These are phyloP conservation scores for Volvox reticuliferus DNA, from an alignment of 139 green algal species.

Conservation along the genomic window DNA sequence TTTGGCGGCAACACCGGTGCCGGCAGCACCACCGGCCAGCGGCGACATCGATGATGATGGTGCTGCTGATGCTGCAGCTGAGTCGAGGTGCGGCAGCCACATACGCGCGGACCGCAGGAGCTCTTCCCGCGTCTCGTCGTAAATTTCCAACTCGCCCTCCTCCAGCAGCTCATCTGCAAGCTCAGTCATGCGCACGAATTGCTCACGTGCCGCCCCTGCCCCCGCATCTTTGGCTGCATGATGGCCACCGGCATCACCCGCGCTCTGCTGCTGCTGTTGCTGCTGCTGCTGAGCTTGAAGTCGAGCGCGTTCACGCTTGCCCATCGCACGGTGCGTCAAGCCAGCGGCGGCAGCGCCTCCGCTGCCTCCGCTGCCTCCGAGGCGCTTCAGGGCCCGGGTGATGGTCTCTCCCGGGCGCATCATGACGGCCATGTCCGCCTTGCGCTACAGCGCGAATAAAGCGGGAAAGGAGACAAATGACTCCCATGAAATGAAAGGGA, in stretches of 20 bases:
- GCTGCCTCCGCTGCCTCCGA: conserved; percentile 56
- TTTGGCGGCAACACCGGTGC: neutral
- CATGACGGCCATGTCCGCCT: conserved; percentile 64
- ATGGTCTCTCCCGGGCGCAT: conserved; percentile 78
- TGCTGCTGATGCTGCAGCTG: neutral
- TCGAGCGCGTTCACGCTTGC: conserved; percentile 62
- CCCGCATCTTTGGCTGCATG: neutral
- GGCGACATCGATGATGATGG: neutral
- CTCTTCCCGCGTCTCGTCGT: conserved; percentile 47
- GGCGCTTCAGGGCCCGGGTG: conserved; percentile 69
- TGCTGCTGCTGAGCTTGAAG: conserved; percentile 49
- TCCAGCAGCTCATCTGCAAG: conserved; percentile 61
- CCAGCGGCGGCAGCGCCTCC: neutral
- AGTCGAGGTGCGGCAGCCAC: conserved; percentile 52
- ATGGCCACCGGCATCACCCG: neutral
- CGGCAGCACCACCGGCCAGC: neutral
- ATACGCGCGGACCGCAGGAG: conserved; percentile 64
- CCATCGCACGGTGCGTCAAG: conserved; percentile 49
- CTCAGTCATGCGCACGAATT: conserved; percentile 58
- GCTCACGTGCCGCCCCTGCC: neutral
- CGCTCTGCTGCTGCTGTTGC: conserved; percentile 7
- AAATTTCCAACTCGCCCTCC: conserved; percentile 57
- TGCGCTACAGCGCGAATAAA: neutral
- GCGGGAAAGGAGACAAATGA: no score
- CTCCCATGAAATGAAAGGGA: no score